These are phyloP conservation scores for Streptanthus diversifolius DNA, from an alignment of 345 rosid genomes.

Conservation along the genomic window DNA sequence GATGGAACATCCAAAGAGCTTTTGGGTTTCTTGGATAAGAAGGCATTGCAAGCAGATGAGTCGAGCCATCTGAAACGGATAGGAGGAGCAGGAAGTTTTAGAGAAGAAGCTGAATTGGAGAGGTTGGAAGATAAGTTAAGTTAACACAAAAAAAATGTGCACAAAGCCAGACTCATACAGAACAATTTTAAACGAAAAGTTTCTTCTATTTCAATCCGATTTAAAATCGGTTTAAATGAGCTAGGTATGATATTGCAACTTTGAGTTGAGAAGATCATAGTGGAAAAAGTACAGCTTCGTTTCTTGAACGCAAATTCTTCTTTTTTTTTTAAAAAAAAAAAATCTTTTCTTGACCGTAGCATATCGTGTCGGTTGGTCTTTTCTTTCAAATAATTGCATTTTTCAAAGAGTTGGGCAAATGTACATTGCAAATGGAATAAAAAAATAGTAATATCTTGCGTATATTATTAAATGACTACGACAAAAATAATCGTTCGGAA, in stretches of 20 bases:
- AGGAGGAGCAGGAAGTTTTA: neutral
- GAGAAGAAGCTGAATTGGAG: neutral
- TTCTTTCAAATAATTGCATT: neutral
- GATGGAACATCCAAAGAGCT: neutral
- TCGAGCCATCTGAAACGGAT: neutral
- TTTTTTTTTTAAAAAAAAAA: too few species aligned
- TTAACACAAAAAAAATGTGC: neutral
- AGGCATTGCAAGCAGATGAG: neutral
- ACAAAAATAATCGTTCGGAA: neutral
- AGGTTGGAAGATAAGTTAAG: neutral
- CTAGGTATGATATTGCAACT: neutral
- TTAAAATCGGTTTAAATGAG: neutral
- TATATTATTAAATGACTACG: neutral
- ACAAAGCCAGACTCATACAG: neutral
- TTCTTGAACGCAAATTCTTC: too few species aligned
- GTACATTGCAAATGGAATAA: neutral
- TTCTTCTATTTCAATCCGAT: neutral
- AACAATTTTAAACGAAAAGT: neutral
- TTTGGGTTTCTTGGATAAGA: slow-evolving; percentile 5
- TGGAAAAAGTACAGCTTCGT: neutral
- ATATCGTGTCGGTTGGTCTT: slow-evolving; percentile 9
- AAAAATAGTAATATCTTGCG: neutral
- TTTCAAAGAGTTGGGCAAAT: neutral
- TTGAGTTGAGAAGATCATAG: neutral
- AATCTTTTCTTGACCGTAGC: neutral